Conservation (phyloP, 768 basidiomycete species). For the Amanita pallidorosea region DNA sequence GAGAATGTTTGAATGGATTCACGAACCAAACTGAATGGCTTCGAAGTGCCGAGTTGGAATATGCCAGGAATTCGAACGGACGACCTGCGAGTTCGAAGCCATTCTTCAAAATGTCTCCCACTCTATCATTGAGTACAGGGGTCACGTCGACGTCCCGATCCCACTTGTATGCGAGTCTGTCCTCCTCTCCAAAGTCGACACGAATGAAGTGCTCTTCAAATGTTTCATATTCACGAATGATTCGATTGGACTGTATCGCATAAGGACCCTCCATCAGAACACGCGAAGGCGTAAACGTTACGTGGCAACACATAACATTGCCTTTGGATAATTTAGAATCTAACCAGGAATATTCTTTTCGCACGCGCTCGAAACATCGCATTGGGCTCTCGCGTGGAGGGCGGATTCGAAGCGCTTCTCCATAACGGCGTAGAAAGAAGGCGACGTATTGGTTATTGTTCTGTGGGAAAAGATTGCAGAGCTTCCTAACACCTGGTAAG, state of each 20-base stretch:
- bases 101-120: slow-evolving; percentile 43
- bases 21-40: slow-evolving; percentile 83
- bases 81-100: slow-evolving; percentile 68
- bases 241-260: slow-evolving; percentile 65
- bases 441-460: slow-evolving; percentile 21
- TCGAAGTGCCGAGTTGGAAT: slow-evolving; percentile 68
- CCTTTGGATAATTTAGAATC: slow-evolving; percentile 19
- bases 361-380: slow-evolving; percentile 31
- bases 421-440: slow-evolving; percentile 45
- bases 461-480: slow-evolving; percentile 21
- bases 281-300: slow-evolving; percentile 69
- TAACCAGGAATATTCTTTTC: slow-evolving; percentile 15
- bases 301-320: slow-evolving; percentile 59
- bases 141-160: slow-evolving; percentile 51
- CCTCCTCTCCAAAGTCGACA: slow-evolving; percentile 81
- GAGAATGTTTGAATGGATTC: slow-evolving; percentile 41
- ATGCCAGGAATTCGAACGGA: slow-evolving; percentile 71
- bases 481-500: slow-evolving; percentile 27
- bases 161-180: slow-evolving; percentile 65
- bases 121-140: slow-evolving; percentile 44
- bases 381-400: slow-evolving; percentile 24
- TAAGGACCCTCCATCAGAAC: slow-evolving; percentile 71
- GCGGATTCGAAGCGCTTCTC: slow-evolving; percentile 33
- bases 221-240: slow-evolving; percentile 56
- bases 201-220: slow-evolving; percentile 65